Conservation (phyloP, 2,329 filamentous ascomycete species). For the Thelonectria olida region DNA sequence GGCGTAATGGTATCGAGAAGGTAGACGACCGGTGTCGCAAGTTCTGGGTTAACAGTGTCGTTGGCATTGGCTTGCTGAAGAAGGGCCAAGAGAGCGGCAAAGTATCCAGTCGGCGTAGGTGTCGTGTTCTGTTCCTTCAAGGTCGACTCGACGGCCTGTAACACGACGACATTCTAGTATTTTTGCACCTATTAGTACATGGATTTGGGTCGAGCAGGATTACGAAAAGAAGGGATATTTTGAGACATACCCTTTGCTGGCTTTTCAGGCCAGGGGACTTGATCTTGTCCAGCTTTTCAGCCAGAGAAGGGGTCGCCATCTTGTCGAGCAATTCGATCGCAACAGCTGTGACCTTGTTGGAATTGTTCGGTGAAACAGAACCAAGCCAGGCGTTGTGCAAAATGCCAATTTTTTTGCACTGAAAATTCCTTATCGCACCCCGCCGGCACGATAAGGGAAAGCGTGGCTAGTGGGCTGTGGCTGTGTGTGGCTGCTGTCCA, state of each 20-base stretch:
- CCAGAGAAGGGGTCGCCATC: slow-evolving; percentile 65
- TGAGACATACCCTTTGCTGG: slow-evolving; percentile 79
- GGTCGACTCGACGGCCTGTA: slow-evolving; percentile 92
- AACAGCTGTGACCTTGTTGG: slow-evolving; percentile 22
- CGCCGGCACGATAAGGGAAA: slow-evolving; percentile 38
- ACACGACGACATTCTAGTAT: slow-evolving; percentile 79
- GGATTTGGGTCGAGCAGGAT: slow-evolving; percentile 5
- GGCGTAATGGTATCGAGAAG: slow-evolving; percentile 92
- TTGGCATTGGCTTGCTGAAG: slow-evolving; percentile 78
- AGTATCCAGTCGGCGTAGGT: slow-evolving; percentile 89
- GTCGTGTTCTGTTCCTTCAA: slow-evolving; percentile 87
- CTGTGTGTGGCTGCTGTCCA: slow-evolving; percentile 15
- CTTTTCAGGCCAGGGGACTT: slow-evolving; percentile 95
- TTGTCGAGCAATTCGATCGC: slow-evolving; percentile 43
- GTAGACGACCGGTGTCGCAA: slow-evolving; percentile 89
- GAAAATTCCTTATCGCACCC: slow-evolving; percentile 43
- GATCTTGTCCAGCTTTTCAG: slow-evolving; percentile 96
- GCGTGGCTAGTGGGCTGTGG: slow-evolving; percentile 13
- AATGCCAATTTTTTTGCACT: slow-evolving; percentile 41
- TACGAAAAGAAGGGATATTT: no score
- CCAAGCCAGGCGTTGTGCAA: slow-evolving; percentile 33
- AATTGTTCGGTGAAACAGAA: slow-evolving; percentile 42
- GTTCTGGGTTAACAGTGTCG: slow-evolving; percentile 79
- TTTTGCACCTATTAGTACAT: slow-evolving; percentile 12
- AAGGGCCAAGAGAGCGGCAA: slow-evolving; percentile 91